Evolutionary conservation across 352 stramenopile genomes (phyloP), one percentile per base, ranked within the genome.

Genomic region (Globisporangium splendens): DNA sequence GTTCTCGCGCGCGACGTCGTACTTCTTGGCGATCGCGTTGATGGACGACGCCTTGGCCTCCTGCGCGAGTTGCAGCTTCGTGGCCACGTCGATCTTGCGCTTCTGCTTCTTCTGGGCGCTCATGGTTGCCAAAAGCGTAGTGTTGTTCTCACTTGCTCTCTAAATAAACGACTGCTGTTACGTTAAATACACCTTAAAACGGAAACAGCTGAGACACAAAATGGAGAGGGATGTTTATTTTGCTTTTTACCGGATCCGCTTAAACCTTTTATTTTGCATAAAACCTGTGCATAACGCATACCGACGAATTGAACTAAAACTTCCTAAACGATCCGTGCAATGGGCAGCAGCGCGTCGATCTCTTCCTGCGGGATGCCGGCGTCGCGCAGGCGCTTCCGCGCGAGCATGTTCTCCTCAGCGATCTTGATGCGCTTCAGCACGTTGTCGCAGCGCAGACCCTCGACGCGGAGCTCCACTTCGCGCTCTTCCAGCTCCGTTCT

Each of bases 361-460:
- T 75, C 68, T 44, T 66, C 18, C 33, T 72, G 60, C 24, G 63
- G 62, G 8, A 72, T 62, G 7, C 68, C 68, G 47, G 68, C 68
- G 47, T 75, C 68, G 44, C 56, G 47, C 31, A 72, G 61, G 50
- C 68, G 61, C 54, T 75, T 75, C 14, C 61, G 56, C 33, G 64
- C 64, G 59, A 72, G 59, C 24, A 62, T 60, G 14, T 61, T 70
- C 56, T 75, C 63, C 39, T 72, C 68, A 0, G 60, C 68, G 15
- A 69, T 54, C 31, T 65, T 69, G 17, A 72, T 55, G 50, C 68
- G 52, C 46, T 75, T 75, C 22, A 75, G 48, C 48, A 35, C 31
- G 48, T 41, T 54, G 22, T 54, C 48, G 14, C 22, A 42, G 11
- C 28, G 48, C 13, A 54, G 24, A 4, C 12, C 22, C n/a, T 54